Evolutionary conservation across 2,329 filamentous ascomycete species (phyloP).

Genomic region (Curvularia verruculosa): DNA sequence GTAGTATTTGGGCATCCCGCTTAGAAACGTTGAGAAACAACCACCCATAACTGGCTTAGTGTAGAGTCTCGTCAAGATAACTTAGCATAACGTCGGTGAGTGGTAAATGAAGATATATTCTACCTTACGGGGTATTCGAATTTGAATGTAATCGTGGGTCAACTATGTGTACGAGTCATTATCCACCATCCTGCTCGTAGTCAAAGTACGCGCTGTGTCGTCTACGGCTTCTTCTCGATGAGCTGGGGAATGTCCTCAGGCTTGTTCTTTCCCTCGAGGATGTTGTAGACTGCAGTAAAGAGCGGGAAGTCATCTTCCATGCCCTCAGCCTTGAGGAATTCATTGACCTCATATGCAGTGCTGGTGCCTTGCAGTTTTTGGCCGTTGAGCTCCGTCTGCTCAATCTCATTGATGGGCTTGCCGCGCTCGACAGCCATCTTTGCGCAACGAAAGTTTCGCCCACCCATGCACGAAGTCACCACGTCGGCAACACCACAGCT

Average conservation of each 20-base stretch:
- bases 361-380: slow-evolving; percentile 96
- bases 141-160: neutral
- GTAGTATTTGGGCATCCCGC: neutral
- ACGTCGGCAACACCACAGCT: slow-evolving; percentile 94
- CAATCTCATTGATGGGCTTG: slow-evolving; percentile 82
- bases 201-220: neutral
- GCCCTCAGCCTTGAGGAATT: slow-evolving; percentile 79
- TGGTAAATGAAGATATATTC: slow-evolving; percentile 7
- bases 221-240: slow-evolving; percentile 47
- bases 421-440: slow-evolving; percentile 83
- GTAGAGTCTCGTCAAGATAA: neutral
- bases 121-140: slow-evolving; percentile 14
- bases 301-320: slow-evolving; percentile 85
- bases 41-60: neutral
- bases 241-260: slow-evolving; percentile 82
- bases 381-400: slow-evolving; percentile 87
- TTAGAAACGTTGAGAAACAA: slow-evolving; percentile 2
- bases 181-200: neutral
- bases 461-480: slow-evolving; percentile 90
- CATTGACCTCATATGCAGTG: slow-evolving; percentile 89
- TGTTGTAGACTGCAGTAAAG: slow-evolving; percentile 85
- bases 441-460: slow-evolving; percentile 92
- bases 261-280: slow-evolving; percentile 75
- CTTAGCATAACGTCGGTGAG: neutral
- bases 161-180: neutral